Percentiles rank a stretch among this genome's conserved stretches.
Evolutionary conservation across 805 yeast species (phyloP).

Genomic region (Sporopachydermia lactativora): DNA sequence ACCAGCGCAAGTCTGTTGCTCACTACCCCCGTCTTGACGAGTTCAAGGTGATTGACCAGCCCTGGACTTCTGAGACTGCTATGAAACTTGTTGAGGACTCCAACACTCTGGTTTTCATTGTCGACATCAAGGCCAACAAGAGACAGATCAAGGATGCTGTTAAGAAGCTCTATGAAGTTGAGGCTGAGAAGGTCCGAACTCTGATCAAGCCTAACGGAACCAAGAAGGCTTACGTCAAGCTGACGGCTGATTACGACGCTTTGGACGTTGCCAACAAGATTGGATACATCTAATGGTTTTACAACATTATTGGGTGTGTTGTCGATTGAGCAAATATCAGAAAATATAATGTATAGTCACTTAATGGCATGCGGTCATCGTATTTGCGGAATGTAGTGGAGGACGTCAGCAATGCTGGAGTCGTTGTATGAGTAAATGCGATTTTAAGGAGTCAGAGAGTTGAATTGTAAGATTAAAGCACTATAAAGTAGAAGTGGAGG

Average conservation of each 20-base stretch:
- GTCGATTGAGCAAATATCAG: too few relatives aligned
- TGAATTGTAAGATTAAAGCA: too few relatives aligned
- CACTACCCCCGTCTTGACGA: slow-evolving; percentile 96
- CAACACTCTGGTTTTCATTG: slow-evolving; percentile 98
- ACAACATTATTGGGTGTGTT: slow-evolving; percentile 2
- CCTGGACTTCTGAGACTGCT: slow-evolving; percentile 98
- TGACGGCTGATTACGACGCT: slow-evolving; percentile 98
- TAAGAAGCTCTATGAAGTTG: slow-evolving; percentile 96
- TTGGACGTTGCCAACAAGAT: slow-evolving; percentile 99
- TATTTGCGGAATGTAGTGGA: too few relatives aligned
- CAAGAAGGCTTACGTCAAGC: slow-evolving; percentile 98
- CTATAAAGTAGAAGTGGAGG: too few relatives aligned
- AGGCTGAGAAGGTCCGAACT: slow-evolving; percentile 88
- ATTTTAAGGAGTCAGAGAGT: too few relatives aligned
- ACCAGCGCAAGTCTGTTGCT: slow-evolving; percentile 91
- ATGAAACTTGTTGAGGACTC: slow-evolving; percentile 99
- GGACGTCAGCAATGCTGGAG: too few relatives aligned
- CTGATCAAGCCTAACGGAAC: slow-evolving; percentile 98
- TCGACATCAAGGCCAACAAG: slow-evolving; percentile 95
- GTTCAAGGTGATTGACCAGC: slow-evolving; percentile 85
- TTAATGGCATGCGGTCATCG: too few relatives aligned
- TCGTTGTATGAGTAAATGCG: too few relatives aligned
- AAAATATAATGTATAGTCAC: too few relatives aligned
- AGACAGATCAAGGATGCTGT: slow-evolving; percentile 96
- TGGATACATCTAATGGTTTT: slow-evolving; percentile 75